A percentile compares a stretch with the other conserved stretches of the same genome.
phyloP scores from a whole-genome alignment of 1,284 basidiomycete species.

The Cryptococcus sp. region DNA sequence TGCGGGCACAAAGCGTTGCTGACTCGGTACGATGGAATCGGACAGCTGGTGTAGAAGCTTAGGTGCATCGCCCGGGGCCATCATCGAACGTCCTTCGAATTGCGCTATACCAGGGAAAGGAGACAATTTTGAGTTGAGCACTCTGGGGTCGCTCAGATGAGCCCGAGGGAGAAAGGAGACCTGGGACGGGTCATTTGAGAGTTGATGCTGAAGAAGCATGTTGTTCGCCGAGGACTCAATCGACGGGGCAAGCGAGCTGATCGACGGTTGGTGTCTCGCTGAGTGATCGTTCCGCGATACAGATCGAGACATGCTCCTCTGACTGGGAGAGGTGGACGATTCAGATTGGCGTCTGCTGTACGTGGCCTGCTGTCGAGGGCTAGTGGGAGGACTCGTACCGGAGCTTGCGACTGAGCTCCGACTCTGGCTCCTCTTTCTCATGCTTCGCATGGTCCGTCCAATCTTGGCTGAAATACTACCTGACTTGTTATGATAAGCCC shows the following conservation, averaged over 20 bases:
- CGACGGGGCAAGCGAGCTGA: constrained; percentile 34
- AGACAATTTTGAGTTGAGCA: constrained; percentile 71
- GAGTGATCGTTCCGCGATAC: constrained; percentile 3
- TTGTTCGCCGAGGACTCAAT: constrained; percentile 33
- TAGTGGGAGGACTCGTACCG: constrained; percentile 24
- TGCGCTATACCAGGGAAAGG: constrained; percentile 82
- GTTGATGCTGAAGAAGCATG: constrained; percentile 42
- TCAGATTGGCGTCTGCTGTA: constrained; percentile 29
- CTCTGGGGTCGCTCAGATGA: constrained; percentile 58
- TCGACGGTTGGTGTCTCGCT: constrained; percentile 32
- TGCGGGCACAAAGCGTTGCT: constrained; percentile 17
- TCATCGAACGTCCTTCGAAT: constrained; percentile 59
- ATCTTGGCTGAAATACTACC: constrained; percentile 44
- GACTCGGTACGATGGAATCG: constrained; percentile 37
- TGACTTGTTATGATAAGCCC: constrained; percentile 36
- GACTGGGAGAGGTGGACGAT: constrained; percentile 26
- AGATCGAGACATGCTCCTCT: constrained; percentile 5
- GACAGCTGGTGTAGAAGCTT: constrained; percentile 38
- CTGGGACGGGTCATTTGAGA: constrained; percentile 31
- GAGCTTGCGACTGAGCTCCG: constrained; percentile 26
- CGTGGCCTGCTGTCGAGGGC: constrained; percentile 19
- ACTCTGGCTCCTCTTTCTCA: constrained; percentile 35
- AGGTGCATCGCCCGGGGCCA: constrained; percentile 20
- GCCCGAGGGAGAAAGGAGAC: constrained; percentile 64
- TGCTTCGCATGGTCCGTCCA: constrained; percentile 35